phyloP scores from a whole-genome alignment of 345 rosid genomes.

The Draba incana region DNA sequence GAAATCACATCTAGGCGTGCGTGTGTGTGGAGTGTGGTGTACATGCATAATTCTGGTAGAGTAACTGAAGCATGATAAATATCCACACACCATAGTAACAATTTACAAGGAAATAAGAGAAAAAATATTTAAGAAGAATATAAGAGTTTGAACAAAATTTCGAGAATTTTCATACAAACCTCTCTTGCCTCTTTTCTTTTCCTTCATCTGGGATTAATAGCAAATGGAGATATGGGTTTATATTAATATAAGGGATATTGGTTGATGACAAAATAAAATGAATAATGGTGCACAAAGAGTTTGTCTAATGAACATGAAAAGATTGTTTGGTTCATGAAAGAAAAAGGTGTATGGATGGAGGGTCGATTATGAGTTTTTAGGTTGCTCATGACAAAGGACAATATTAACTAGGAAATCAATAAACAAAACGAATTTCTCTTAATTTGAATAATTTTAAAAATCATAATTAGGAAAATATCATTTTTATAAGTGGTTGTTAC shows the following conservation, averaged over 20 bases:
- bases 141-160: slow-evolving; percentile 26
- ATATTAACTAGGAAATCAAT: slow-evolving; percentile 23
- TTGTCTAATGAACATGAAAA: slow-evolving; percentile 34
- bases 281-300: slow-evolving; percentile 30
- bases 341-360: slow-evolving; percentile 42
- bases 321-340: slow-evolving; percentile 44
- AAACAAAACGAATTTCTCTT: not conserved
- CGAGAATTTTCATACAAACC: slow-evolving; percentile 31
- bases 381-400: slow-evolving; percentile 42
- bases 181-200: slow-evolving; percentile 31
- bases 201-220: slow-evolving; percentile 32
- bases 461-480: not conserved
- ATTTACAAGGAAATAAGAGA: not conserved
- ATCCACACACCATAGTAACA: not conserved
- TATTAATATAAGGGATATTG: slow-evolving; percentile 17
- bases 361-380: slow-evolving; percentile 39
- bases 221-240: slow-evolving; percentile 10
- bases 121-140: slow-evolving; percentile 7
- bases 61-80: slow-evolving; percentile 7
- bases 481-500: not conserved
- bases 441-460: not conserved
- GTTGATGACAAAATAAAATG: slow-evolving; percentile 10
- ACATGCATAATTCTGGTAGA: slow-evolving; percentile 20
- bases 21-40: not conserved
- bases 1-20: slow-evolving; percentile 3